A percentile compares a stretch with the other conserved stretches of the same genome.
phyloP scores from a whole-genome alignment of 352 stramenopile genomes.

The Phytophthora cryptogea region DNA sequence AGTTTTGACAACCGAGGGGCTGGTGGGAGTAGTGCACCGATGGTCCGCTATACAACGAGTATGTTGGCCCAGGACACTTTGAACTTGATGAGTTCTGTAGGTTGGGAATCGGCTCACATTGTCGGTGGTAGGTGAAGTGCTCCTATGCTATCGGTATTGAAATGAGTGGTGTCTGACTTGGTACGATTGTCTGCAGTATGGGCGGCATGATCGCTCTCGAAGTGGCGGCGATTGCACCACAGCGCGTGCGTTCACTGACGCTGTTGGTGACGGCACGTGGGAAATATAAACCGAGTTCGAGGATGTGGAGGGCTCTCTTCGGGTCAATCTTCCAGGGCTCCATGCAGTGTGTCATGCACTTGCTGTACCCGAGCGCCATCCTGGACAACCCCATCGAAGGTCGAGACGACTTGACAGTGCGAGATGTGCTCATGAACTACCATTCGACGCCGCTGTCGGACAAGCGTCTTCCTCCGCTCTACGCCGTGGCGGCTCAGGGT shows the following conservation, averaged over 20 bases:
- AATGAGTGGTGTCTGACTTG: neutral
- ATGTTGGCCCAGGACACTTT: constrained; percentile 54
- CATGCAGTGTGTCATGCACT: constrained; percentile 31
- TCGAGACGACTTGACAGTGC: constrained; percentile 29
- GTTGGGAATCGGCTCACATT: constrained; percentile 46
- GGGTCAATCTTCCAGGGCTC: constrained; percentile 28
- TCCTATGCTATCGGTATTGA: neutral
- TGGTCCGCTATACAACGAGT: constrained; percentile 45
- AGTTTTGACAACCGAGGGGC: constrained; percentile 56
- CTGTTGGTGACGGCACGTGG: constrained; percentile 44
- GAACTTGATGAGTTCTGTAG: constrained; percentile 40
- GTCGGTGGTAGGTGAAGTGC: constrained; percentile 31
- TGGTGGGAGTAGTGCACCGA: constrained; percentile 40
- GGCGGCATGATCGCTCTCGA: constrained; percentile 54
- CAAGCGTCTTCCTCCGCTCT: constrained; percentile 22
- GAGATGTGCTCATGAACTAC: constrained; percentile 40
- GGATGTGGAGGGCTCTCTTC: constrained; percentile 35
- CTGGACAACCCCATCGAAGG: constrained; percentile 31
- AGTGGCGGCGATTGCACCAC: constrained; percentile 29
- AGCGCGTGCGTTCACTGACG: constrained; percentile 41
- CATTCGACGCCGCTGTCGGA: constrained; percentile 34
- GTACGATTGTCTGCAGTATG: constrained; percentile 29
- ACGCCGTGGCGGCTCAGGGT: constrained; percentile 47
- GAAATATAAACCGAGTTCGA: constrained; percentile 22
- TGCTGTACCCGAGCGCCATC: constrained; percentile 36